phyloP scores from a whole-genome alignment of 805 yeast genomes.

The Komagataella pseudopastoris region DNA sequence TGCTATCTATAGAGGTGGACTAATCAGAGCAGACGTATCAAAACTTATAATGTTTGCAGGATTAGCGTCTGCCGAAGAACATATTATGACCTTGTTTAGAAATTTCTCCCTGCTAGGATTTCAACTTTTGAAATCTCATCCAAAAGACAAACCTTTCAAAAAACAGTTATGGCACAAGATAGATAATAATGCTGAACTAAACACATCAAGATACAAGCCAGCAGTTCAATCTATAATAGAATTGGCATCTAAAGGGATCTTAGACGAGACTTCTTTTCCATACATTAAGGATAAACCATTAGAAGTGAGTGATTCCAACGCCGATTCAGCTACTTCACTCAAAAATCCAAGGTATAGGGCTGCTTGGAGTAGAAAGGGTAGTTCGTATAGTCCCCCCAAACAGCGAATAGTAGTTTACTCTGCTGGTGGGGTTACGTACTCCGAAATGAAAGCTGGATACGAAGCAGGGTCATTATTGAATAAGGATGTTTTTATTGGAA shows the following conservation, averaged over 20 bases:
- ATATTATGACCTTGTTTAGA: conserved; percentile 38
- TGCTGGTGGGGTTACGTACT: conserved; percentile 81
- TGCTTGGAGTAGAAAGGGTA: conserved; percentile 31
- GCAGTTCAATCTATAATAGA: conserved; percentile 49
- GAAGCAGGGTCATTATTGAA: conserved; percentile 49
- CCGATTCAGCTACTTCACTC: conserved; percentile 30
- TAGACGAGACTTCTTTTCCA: conserved; percentile 54
- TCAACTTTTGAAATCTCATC: conserved; percentile 20
- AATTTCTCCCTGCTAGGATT: conserved; percentile 34
- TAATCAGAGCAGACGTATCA: conserved; percentile 56
- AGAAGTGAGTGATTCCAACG: conserved; percentile 12
- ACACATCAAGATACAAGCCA: conserved; percentile 63
- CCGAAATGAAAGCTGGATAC: conserved; percentile 67
- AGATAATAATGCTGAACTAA: conserved; percentile 36
- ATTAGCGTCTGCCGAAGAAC: conserved; percentile 21
- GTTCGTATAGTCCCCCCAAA: conserved; percentile 16
- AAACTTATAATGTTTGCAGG: conserved; percentile 52
- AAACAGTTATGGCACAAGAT: conserved; percentile 45
- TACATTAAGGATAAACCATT: conserved; percentile 66
- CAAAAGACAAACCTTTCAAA: conserved; percentile 27
- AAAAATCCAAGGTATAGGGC: conserved; percentile 65
- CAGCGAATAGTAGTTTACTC: conserved; percentile 71
- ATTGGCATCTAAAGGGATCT: conserved; percentile 31
- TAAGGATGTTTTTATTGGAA: conserved; percentile 71
- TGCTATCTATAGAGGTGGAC: conserved; percentile 70